A percentile compares a stretch with the other conserved stretches of the same genome.
Conservation (phyloP, 768 basidiomycete genomes). For the Lanmaoa rubissima region DNA sequence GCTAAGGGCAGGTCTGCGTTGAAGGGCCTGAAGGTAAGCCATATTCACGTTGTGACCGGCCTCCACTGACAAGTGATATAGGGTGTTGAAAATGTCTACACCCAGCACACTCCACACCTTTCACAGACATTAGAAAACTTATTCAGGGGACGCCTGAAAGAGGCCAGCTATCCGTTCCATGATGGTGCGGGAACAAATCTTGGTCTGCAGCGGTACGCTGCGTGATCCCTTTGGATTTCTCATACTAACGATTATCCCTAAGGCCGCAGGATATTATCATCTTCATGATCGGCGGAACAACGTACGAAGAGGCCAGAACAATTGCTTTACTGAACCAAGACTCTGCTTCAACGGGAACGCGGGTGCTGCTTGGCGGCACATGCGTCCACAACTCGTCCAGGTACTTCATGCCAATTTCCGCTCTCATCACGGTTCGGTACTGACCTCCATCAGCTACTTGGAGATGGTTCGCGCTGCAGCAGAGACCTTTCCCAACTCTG, state of each 20-base stretch:
- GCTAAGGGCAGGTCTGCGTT: conserved; percentile 92
- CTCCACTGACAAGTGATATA: conserved; percentile 31
- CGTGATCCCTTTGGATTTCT: not conserved
- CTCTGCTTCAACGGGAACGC: conserved; percentile 57
- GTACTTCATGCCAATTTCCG: conserved; percentile 41
- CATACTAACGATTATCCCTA: conserved; percentile 2
- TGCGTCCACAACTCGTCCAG: conserved; percentile 93
- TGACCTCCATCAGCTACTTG: conserved; percentile 58
- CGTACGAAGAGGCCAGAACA: conserved; percentile 90
- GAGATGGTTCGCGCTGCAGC: conserved; percentile 84
- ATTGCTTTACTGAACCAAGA: conserved; percentile 88
- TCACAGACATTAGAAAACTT: conserved; percentile 89
- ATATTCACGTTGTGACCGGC: not conserved
- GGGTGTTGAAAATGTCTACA: conserved; percentile 99
- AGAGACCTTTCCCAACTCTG: conserved; percentile 55
- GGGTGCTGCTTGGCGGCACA: conserved; percentile 89
- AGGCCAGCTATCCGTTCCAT: conserved; percentile 88
- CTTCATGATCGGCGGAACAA: conserved; percentile 95
- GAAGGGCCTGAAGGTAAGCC: conserved; percentile 85
- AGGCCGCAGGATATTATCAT: conserved; percentile 96
- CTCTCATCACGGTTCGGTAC: not conserved
- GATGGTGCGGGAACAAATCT: conserved; percentile 69
- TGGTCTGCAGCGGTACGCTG: conserved; percentile 61
- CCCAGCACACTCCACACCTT: conserved; percentile 92
- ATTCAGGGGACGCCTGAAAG: conserved; percentile 81